These are phyloP conservation scores for Phytophthora sansomeana DNA, from an alignment of 352 stramenopile genomes.

Conservation along the genomic window DNA sequence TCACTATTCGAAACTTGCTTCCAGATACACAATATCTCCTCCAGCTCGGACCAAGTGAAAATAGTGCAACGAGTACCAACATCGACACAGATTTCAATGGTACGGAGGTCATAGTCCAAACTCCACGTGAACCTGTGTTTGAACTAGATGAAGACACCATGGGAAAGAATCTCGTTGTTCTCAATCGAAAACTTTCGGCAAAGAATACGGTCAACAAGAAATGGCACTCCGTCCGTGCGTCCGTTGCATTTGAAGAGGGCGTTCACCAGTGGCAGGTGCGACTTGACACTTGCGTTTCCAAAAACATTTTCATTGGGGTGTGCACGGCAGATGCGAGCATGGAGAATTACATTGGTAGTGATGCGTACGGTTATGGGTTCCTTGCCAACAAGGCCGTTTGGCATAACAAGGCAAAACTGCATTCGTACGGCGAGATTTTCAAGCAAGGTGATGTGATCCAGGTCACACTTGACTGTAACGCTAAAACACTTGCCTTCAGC, in stretches of 20 bases:
- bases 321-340: conserved; percentile 71
- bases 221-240: conserved; percentile 87
- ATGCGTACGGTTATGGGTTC: conserved; percentile 90
- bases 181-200: conserved; percentile 80
- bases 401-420: conserved; percentile 92
- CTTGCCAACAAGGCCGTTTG: conserved; percentile 93
- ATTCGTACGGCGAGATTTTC: conserved; percentile 92
- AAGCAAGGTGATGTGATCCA: conserved; percentile 90
- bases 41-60: conserved; percentile 25
- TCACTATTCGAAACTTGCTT: conserved; percentile 47
- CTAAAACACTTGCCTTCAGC: conserved; percentile 84
- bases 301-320: conserved; percentile 94
- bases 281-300: conserved; percentile 89
- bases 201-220: conserved; percentile 92
- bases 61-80: background rate
- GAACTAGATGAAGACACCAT: conserved; percentile 65
- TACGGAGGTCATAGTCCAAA: conserved; percentile 55
- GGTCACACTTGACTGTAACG: conserved; percentile 85
- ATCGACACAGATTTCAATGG: background rate
- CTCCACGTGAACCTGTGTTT: conserved; percentile 66
- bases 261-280: conserved; percentile 90
- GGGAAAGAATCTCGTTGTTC: conserved; percentile 83
- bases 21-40: conserved; percentile 59
- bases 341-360: conserved; percentile 92
- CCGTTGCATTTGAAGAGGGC: conserved; percentile 72